Evolutionary conservation across 1,284 basidiomycete genomes (phyloP), one percentile per base, ranked within the genome.

Genomic region (Boletus semigastroideus): DNA sequence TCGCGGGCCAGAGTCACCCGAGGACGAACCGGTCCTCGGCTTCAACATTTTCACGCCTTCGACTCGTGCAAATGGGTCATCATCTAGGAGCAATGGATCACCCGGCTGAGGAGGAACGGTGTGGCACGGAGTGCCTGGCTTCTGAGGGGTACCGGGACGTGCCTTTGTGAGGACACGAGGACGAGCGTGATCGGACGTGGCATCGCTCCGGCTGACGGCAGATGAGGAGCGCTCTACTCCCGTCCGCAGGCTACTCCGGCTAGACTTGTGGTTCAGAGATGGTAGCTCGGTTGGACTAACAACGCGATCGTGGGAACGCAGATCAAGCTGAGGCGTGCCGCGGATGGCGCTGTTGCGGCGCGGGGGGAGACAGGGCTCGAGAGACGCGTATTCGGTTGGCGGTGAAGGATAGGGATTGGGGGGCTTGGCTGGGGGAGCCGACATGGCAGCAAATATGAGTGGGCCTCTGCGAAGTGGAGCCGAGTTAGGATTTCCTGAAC

Each of bases 1-100:
- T 7, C 5, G 42, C 4, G 39, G 34, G 34, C 47, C 16, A 10
- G 46, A 49, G n/a, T 25, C 36, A 6, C 49, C 43, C 2, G 49
- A 53, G 2, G 51, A 56, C 0, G 48, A 49, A 10, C 48, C 10
- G 16, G 41, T 34, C 39, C 51, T 55, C 40, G 61, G 44, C 38
- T 48, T 58, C 12, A 69, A 3, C 68, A 81, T 60, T 58, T 60
- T 74, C 13, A 83, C 79, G 16, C 78, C 78, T 38, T 78, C 74
- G 0, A 63, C 66, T 57, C 76, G 77, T 8, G 83, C 82, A 63
- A 84, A 84, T 3, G 82, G 83, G 59, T 84, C 82, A 20, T 77
- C 76, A 45, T 80, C 80, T 27, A 81, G 54, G 40, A 70, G 58
- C 4, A 71, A 52, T 16, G 59, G 57, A 34, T 69, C 59, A 22